Evolutionary conservation across 768 basidiomycete species (phyloP).

Genomic region (Lenzites betulinus): DNA sequence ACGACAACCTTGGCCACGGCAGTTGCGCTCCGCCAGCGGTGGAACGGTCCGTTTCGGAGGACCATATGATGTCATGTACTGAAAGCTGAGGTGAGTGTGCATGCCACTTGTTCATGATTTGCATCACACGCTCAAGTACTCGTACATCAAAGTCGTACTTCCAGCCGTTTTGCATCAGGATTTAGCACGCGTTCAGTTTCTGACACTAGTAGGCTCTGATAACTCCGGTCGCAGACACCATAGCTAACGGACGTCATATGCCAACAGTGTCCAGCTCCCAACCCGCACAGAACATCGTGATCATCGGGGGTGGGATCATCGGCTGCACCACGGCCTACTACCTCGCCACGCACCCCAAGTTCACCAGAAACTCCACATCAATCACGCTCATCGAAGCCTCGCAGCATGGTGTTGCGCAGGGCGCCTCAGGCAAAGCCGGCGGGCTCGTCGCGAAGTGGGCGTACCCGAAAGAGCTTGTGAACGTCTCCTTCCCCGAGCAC

Average conservation of each 20-base stretch:
- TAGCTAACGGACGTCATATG: not conserved
- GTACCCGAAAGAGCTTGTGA: conserved; percentile 67
- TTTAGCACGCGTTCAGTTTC: too few relatives aligned
- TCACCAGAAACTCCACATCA: conserved; percentile 39
- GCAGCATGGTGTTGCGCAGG: conserved; percentile 65
- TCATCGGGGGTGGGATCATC: conserved; percentile 87
- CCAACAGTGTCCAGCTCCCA: not conserved
- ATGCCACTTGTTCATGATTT: not conserved
- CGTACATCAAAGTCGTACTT: not conserved
- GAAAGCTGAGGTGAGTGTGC: not conserved
- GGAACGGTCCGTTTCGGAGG: not conserved
- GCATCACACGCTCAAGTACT: not conserved
- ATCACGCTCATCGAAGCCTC: conserved; percentile 78
- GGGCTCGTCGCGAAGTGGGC: conserved; percentile 86
- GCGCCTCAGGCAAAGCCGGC: conserved; percentile 83
- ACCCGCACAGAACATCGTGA: conserved; percentile 49
- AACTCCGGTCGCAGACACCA: not conserved
- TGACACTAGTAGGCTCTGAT: not conserved
- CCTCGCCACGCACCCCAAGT: conserved; percentile 58
- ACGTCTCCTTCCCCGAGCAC: conserved; percentile 76
- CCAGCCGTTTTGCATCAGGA: not conserved
- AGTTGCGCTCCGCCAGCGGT: too few relatives aligned
- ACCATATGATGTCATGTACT: not conserved
- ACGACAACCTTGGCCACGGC: too few relatives aligned
- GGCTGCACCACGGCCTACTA: conserved; percentile 86